Evolutionary conservation across 2,329 filamentous ascomycete genomes (phyloP), one percentile per base, ranked within the genome.

Genomic region (Colletotrichum ledebouriae): DNA sequence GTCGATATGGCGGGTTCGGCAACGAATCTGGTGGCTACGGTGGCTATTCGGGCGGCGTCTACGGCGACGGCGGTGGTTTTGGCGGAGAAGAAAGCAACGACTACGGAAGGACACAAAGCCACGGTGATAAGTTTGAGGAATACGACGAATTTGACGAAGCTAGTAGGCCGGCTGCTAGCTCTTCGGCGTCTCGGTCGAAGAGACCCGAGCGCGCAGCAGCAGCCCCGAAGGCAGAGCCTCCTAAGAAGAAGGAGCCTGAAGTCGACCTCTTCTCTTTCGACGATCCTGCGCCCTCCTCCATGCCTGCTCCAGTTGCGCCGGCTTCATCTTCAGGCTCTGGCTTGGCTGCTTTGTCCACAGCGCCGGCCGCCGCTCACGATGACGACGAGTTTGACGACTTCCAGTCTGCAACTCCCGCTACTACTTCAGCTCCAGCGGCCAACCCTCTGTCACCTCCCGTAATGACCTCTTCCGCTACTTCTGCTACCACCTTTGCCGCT

Each of bases 351-450:
- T 76, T 89, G 56, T 75, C 78, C 67, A 75, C 33, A 73, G 74
- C 44, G 69, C 72, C 59, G 73, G 55, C 73, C 15, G 77, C 81
- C 49, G 75, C 80, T 15, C 79, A 80, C 34, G 83, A 83, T 47
- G 89, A 88, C 59, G 94, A 97, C 73, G 96, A 98, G 71, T 98
- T 98, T 76, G 96, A 98, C 76, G 96, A 99, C 76, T 98, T 98
- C 85, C 94, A 97, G 79, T 97, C 94, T 20, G 95, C 95, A 13
- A 46, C 66, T 5, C 62, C 66, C 3, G 83, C 92, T 3, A 88
- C 91, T 3, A 82, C 88, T 29, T 75, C 83, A 13, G 79, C 79
- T 11, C 78, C 84, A 20, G 79, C 84, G 17, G 79, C 82, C 75
- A 74, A 80, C 82, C 74, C 85, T 75, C 64, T 87, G 73, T 73